Conservation (phyloP, 164 flowering plant genomes). For the Paratinospora sagittata region DNA sequence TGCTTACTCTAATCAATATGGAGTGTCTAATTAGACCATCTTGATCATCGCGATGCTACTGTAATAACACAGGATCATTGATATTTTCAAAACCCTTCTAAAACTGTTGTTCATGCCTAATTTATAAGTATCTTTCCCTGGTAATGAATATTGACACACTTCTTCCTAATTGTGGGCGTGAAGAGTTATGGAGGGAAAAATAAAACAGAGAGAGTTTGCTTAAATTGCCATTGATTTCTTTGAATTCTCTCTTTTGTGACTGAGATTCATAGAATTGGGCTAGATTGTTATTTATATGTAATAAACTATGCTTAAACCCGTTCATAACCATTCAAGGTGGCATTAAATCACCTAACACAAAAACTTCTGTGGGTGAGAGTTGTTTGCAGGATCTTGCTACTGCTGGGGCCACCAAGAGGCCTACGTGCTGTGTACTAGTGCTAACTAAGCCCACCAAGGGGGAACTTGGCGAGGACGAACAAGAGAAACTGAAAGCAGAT, state of each 20-base stretch:
- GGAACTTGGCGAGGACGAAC: constrained; percentile 55
- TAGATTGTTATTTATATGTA: neutral
- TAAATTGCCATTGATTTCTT: neutral
- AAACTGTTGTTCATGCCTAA: too few species aligned
- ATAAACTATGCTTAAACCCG: neutral
- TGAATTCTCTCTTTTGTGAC: neutral
- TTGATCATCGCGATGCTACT: too few species aligned
- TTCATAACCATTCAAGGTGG: neutral
- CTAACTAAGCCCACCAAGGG: constrained; percentile 80
- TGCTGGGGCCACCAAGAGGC: constrained; percentile 92
- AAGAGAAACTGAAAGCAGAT: constrained; percentile 61
- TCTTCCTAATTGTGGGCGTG: too few species aligned
- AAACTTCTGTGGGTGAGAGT: neutral
- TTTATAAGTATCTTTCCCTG: too few species aligned
- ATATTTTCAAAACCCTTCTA: too few species aligned
- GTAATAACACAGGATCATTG: too few species aligned
- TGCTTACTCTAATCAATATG: too few species aligned
- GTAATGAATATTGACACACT: too few species aligned
- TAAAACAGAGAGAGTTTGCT: too few species aligned
- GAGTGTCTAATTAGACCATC: too few species aligned
- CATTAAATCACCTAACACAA: neutral
- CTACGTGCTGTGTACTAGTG: constrained; percentile 90
- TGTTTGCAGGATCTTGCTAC: constrained; percentile 77
- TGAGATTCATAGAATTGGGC: neutral
- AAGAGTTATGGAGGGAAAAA: too few species aligned